Conservation (phyloP, 768 basidiomycete genomes). For the Suillus discolor region DNA sequence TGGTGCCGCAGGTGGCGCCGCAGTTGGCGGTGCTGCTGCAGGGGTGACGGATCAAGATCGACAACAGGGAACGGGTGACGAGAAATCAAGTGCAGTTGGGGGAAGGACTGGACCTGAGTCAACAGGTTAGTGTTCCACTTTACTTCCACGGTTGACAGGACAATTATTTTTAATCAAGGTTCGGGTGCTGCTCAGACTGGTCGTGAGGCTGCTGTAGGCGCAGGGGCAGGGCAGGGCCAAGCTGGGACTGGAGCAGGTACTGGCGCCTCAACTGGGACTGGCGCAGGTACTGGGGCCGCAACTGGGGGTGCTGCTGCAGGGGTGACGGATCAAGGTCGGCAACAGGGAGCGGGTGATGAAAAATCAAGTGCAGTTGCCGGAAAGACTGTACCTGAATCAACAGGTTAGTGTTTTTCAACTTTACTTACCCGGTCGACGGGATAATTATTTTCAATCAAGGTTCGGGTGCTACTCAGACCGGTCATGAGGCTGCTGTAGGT, state of each 20-base stretch:
- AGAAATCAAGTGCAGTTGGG: not conserved
- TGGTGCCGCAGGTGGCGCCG: not conserved
- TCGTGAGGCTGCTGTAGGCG: not conserved
- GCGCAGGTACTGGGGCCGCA: not conserved
- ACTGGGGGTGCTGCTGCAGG: not conserved
- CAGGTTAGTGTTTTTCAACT: not conserved
- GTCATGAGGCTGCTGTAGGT: not conserved
- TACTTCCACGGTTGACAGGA: too few species aligned
- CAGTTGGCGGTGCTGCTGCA: not conserved
- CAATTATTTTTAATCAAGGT: not conserved
- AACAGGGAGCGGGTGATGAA: not conserved
- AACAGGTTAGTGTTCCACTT: not conserved
- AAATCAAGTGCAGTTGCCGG: not conserved
- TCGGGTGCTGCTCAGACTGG: not conserved
- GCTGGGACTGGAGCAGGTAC: not conserved
- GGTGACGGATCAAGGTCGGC: not conserved
- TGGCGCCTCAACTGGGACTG: not conserved
- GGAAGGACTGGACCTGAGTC: not conserved
- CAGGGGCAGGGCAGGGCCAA: not conserved
- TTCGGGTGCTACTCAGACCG: not conserved
- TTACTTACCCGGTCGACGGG: too few species aligned
- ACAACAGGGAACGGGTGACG: not conserved
- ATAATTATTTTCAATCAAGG: not conserved
- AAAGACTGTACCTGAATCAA: not conserved
- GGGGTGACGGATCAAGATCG: not conserved